Evolutionary conservation across 768 basidiomycete genomes (phyloP).

Genomic region (Suillus decipiens): DNA sequence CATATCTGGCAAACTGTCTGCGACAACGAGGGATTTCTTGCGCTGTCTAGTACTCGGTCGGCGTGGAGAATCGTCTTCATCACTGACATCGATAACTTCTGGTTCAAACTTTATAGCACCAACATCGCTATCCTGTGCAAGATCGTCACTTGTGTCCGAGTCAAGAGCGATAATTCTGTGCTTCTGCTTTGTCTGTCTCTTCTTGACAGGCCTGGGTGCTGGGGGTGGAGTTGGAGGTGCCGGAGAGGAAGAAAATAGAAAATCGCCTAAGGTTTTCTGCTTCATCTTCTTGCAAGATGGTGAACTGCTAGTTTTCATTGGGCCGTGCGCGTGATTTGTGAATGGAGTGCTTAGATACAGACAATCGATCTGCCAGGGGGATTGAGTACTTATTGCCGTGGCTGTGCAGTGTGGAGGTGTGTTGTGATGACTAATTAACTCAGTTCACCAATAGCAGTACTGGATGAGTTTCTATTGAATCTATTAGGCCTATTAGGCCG

Average conservation of each 20-base stretch:
- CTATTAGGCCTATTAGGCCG: neutral
- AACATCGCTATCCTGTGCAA: slow-evolving; percentile 45
- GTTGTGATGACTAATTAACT: neutral
- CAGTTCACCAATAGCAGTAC: neutral
- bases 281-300: slow-evolving; percentile 32
- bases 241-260: slow-evolving; percentile 33
- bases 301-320: slow-evolving; percentile 22
- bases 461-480: neutral
- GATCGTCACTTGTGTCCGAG: slow-evolving; percentile 23
- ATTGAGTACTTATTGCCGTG: neutral
- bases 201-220: neutral
- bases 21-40: slow-evolving; percentile 16
- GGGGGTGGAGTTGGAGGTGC: slow-evolving; percentile 23
- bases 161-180: slow-evolving; percentile 16
- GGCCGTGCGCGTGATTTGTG: neutral
- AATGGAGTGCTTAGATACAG: neutral
- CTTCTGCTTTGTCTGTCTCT: slow-evolving; percentile 19
- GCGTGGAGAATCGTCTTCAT: slow-evolving; percentile 28
- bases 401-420: neutral
- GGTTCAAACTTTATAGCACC: slow-evolving; percentile 54
- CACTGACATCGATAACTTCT: slow-evolving; percentile 22
- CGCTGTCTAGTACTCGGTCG: slow-evolving; percentile 21
- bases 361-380: neutral
- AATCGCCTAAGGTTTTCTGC: slow-evolving; percentile 47
- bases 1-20: slow-evolving; percentile 17